Conservation (phyloP, 805 yeast species). For the Priceomyces medius region DNA sequence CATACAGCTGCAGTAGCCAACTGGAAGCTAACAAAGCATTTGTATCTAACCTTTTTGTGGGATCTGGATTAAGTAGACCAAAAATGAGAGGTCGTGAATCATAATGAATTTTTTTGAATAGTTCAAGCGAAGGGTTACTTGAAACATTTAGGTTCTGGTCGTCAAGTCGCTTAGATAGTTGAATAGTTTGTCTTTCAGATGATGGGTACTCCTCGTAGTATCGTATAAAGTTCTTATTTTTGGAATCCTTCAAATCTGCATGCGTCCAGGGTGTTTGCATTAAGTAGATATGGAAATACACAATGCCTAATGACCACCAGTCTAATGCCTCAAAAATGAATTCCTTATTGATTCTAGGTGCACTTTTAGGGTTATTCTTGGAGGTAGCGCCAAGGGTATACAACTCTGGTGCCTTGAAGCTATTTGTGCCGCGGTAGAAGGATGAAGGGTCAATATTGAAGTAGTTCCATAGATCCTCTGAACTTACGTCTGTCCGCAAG, state of each 20-base stretch:
- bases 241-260: slow-evolving; percentile 27
- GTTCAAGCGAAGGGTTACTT: slow-evolving; percentile 30
- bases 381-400: slow-evolving; percentile 17
- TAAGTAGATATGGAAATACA: slow-evolving; percentile 45
- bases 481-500: slow-evolving; percentile 25
- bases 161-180: slow-evolving; percentile 25
- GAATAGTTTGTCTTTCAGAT: slow-evolving; percentile 17
- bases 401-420: slow-evolving; percentile 57
- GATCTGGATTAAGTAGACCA: slow-evolving; percentile 34
- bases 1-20: slow-evolving; percentile 41
- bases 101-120: slow-evolving; percentile 37
- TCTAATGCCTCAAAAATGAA: slow-evolving; percentile 39
- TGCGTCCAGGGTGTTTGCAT: slow-evolving; percentile 50
- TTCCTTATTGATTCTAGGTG: slow-evolving; percentile 7
- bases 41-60: slow-evolving; percentile 21
- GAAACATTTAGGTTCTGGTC: slow-evolving; percentile 16
- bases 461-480: slow-evolving; percentile 14
- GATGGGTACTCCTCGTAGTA: slow-evolving; percentile 29
- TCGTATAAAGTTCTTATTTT: slow-evolving; percentile 20
- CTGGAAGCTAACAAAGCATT: slow-evolving; percentile 27
- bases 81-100: slow-evolving; percentile 34
- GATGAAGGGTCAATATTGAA: slow-evolving; percentile 14
- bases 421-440: slow-evolving; percentile 47
- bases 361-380: slow-evolving; percentile 2
- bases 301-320: slow-evolving; percentile 52